A percentile compares a stretch with the other conserved stretches of the same genome.
phyloP scores from a whole-genome alignment of 2,329 filamentous ascomycete species.

The Endocalyx cinctus region DNA sequence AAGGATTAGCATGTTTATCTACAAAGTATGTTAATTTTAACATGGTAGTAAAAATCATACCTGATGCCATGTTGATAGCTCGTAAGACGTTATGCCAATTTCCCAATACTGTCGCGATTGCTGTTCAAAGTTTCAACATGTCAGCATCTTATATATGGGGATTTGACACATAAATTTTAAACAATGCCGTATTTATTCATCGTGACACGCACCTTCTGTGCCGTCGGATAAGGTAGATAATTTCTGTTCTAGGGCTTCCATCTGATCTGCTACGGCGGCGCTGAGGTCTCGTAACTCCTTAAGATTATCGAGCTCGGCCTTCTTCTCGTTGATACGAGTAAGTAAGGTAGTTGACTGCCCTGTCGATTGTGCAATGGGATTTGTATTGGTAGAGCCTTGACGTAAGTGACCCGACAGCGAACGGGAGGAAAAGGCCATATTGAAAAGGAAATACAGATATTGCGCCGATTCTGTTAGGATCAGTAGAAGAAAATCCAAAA shows the following conservation, averaged over 20 bases:
- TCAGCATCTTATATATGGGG: slow-evolving; percentile 12
- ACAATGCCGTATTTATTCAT: no score
- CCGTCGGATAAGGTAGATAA: slow-evolving; percentile 73
- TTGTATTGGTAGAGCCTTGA: slow-evolving; percentile 49
- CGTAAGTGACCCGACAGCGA: slow-evolving; percentile 64
- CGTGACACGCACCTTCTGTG: slow-evolving; percentile 83
- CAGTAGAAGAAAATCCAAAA: no score
- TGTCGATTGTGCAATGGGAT: slow-evolving; percentile 34
- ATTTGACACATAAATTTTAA: no score
- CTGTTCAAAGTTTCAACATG: slow-evolving; percentile 37
- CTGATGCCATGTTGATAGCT: slow-evolving; percentile 81
- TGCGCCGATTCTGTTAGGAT: no score
- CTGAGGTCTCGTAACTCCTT: slow-evolving; percentile 75
- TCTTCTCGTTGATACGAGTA: slow-evolving; percentile 80
- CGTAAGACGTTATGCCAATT: slow-evolving; percentile 87
- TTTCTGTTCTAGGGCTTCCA: slow-evolving; percentile 77
- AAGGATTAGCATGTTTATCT: no score
- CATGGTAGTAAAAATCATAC: slow-evolving; percentile 42
- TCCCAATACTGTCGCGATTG: slow-evolving; percentile 75
- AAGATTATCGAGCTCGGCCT: slow-evolving; percentile 73
- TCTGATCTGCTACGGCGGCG: slow-evolving; percentile 72
- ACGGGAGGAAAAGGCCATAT: slow-evolving; percentile 54
- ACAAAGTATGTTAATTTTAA: no score
- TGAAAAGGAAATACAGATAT: no score
- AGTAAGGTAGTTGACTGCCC: slow-evolving; percentile 67